Evolutionary conservation across 2,329 filamentous ascomycete genomes (phyloP), one percentile per base, ranked within the genome.

Genomic region (Aspergillus chevalieri): DNA sequence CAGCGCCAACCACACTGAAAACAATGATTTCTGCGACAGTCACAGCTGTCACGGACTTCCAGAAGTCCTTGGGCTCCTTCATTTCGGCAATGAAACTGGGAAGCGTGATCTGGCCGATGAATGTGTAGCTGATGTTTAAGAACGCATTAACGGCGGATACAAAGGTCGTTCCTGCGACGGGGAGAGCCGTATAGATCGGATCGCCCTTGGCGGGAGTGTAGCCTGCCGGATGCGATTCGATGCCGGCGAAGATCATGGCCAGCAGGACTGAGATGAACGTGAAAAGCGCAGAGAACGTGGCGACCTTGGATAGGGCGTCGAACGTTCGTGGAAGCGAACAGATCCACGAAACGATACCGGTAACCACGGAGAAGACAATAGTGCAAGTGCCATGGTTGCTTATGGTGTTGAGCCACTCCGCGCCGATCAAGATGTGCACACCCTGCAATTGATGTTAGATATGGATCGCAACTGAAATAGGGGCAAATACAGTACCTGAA

Each of bases 71-170:
- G 1, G 78, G 82, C 43, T 83, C 75, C 64, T 79, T 87, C 91
- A 96, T 96, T 70, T 96, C 91, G 3, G 91, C 90, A 56, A 96
- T 96, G 74, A 96, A 96, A 59, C 87, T 92, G 0, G 91, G 91
- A 12, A 96, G 78, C 0, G 91, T 95, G 61, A 95, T 95, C 66
- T 96, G 91, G 0, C 91, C 91, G 58, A 96, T 95, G 65, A 96
- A 95, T 0, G 91, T 95, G 67, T 95, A 96, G 71, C 85, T 89
- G 65, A 96, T 96, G 71, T 96, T 96, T 67, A 96, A 78, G 70
- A 95, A 95, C 0, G 91, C 91, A 47, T 84, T 89, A 78, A 95
- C 85, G 19, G 85, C 90, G 2, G 79, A 75, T 3, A 95, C 87
- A 58, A 94, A 95, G 0, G 86, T 87, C 0, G 89, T 94, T 15